Evolutionary conservation across 768 basidiomycete genomes (phyloP), one percentile per base, ranked within the genome.

Genomic region (Auricularia cornea): DNA sequence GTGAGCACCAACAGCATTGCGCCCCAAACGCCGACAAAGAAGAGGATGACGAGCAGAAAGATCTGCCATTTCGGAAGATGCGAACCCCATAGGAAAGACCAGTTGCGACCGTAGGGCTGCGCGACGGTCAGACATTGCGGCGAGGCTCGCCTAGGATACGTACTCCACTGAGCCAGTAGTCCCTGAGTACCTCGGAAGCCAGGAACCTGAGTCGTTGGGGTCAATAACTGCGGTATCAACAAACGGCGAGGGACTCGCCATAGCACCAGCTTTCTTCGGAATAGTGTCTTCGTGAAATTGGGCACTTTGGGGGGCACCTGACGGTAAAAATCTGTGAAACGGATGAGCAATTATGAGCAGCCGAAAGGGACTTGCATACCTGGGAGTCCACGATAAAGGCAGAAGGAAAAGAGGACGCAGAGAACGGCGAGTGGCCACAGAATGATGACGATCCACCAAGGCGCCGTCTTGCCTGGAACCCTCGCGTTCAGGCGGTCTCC

Each of bases 221-320:
- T n/a, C n/a, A n/a, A n/a, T n/a, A n/a, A n/a, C n/a, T n/a, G n/a
- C n/a, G n/a, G n/a, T n/a, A n/a, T n/a, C n/a, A n/a, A n/a, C n/a
- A n/a, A n/a, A n/a, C n/a, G n/a, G n/a, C n/a, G n/a, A n/a, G n/a
- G n/a, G n/a, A n/a, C n/a, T n/a, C n/a, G n/a, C 94, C 94, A 96
- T 18, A 96, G 78, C 6, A 98, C 94, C 60, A 97, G 79, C 75
- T 93, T 96, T 64, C 94, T 79, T 59, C 94, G 84, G 81, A 95
- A 90, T 32, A 98, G 79, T 1, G 94, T 96, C 74, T 77, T 85
- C 71, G 94, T 76, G 82, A 97, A 97, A 75, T 90, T 90, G 54
- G 93, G 94, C 11, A 97, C 94, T 71, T 94, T 94, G 1, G 94
- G 94, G 26, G 94, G 94, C 18, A 93, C 90, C 78, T 96, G 91